A percentile compares a stretch with the other conserved stretches of the same genome.
phyloP scores from a whole-genome alignment of 106 monocot species.

The Gastrodia elata region DNA sequence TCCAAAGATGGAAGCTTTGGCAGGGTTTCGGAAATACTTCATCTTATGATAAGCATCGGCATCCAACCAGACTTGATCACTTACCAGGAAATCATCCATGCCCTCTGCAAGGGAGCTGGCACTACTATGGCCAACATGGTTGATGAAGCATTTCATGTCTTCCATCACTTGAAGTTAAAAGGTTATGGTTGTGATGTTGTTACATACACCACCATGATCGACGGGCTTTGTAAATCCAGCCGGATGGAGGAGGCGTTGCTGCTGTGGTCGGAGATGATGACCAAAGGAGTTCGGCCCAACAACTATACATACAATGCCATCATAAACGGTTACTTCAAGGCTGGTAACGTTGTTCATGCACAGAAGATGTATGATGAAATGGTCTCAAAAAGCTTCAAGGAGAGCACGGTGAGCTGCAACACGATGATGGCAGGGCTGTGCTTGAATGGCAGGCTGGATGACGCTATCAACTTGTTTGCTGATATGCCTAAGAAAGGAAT shows the following conservation, averaged over 20 bases:
- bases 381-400: slow-evolving; percentile 24
- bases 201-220: slow-evolving; percentile 42
- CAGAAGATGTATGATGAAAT: slow-evolving; percentile 44
- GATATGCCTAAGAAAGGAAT: slow-evolving; percentile 32
- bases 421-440: slow-evolving; percentile 37
- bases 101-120: slow-evolving; percentile 21
- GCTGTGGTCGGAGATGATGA: slow-evolving; percentile 44
- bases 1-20: slow-evolving; percentile 23
- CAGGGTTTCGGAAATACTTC: slow-evolving; percentile 45
- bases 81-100: slow-evolving; percentile 42
- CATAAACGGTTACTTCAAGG: slow-evolving; percentile 34
- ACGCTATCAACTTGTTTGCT: slow-evolving; percentile 33
- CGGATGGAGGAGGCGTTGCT: slow-evolving; percentile 22
- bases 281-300: slow-evolving; percentile 37
- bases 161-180: slow-evolving; percentile 35
- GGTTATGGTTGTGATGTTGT: slow-evolving; percentile 36
- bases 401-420: slow-evolving; percentile 44
- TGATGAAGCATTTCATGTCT: slow-evolving; percentile 38
- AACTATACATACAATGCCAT: slow-evolving; percentile 34
- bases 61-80: slow-evolving; percentile 28
- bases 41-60: slow-evolving; percentile 40
- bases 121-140: slow-evolving; percentile 9
- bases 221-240: slow-evolving; percentile 40
- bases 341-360: slow-evolving; percentile 24
- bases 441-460: slow-evolving; percentile 20